phyloP scores from a whole-genome alignment of 352 stramenopile species.

The Pythium dissotocum region DNA sequence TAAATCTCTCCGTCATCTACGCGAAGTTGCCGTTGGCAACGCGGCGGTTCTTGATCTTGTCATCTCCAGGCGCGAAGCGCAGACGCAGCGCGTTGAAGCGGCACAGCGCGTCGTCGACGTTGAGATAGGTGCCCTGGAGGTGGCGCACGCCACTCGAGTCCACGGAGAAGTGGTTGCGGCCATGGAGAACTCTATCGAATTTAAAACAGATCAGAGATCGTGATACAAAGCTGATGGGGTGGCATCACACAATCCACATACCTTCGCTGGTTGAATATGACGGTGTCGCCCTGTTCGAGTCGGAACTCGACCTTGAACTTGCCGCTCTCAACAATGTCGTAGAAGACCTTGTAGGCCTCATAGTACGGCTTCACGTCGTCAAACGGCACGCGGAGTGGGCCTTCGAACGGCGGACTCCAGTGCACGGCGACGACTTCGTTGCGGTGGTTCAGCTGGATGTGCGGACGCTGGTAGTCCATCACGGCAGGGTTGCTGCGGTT shows the following conservation, averaged over 20 bases:
- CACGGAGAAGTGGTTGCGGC: constrained; percentile 71
- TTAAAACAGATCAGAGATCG: neutral
- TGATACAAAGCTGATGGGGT: neutral
- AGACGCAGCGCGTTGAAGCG: constrained; percentile 77
- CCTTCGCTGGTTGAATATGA: constrained; percentile 87
- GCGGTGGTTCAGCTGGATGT: constrained; percentile 90
- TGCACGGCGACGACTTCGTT: constrained; percentile 88
- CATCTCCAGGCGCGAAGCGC: constrained; percentile 45
- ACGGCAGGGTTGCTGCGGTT: constrained; percentile 85
- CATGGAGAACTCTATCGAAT: constrained; percentile 59
- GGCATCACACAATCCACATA: constrained; percentile 9
- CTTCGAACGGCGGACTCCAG: constrained; percentile 95
- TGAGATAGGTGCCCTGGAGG: constrained; percentile 85
- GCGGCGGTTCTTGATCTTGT: constrained; percentile 58
- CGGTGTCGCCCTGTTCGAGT: constrained; percentile 73
- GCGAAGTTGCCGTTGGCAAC: constrained; percentile 76
- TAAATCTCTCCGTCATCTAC: neutral
- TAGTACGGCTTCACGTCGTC: constrained; percentile 79
- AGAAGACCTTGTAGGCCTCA: constrained; percentile 77
- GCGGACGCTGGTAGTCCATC: constrained; percentile 94
- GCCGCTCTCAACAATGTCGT: constrained; percentile 77
- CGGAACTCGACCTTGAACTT: constrained; percentile 77
- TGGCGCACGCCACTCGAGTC: constrained; percentile 75
- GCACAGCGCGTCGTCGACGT: constrained; percentile 87
- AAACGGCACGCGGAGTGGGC: constrained; percentile 82